Conservation (phyloP, 2,329 filamentous ascomycete genomes). For the Cercospora citrullina region DNA sequence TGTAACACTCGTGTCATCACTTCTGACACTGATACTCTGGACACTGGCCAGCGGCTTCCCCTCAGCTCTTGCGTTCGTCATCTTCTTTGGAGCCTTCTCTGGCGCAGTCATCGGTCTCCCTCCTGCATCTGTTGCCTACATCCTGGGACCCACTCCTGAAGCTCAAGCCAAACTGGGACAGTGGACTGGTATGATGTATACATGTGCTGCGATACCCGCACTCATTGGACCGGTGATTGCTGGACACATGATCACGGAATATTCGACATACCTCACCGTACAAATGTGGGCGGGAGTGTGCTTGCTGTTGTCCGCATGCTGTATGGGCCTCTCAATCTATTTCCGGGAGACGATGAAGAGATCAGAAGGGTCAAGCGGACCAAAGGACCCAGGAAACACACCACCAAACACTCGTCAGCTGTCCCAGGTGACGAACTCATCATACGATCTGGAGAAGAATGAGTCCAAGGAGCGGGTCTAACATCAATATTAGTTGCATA, state of each 20-base stretch:
- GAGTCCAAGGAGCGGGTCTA: not conserved
- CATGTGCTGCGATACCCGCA: slow-evolving; percentile 46
- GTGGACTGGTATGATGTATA: slow-evolving; percentile 57
- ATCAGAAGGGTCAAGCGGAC: not conserved
- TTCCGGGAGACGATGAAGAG: slow-evolving; percentile 18
- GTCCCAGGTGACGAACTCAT: not conserved
- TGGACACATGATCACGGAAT: slow-evolving; percentile 48
- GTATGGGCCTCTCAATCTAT: slow-evolving; percentile 41
- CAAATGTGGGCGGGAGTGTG: slow-evolving; percentile 51
- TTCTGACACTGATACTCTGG: slow-evolving; percentile 50
- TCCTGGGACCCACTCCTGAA: slow-evolving; percentile 40
- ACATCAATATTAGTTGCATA: not conserved
- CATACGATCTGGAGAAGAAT: not conserved
- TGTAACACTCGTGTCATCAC: slow-evolving; percentile 44
- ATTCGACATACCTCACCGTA: slow-evolving; percentile 46
- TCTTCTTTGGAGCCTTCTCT: slow-evolving; percentile 51
- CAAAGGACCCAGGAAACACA: not conserved
- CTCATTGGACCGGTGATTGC: slow-evolving; percentile 51
- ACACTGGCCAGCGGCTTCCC: slow-evolving; percentile 41
- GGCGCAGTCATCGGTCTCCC: slow-evolving; percentile 54
- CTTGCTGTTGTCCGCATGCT: slow-evolving; percentile 44
- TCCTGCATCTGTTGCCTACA: slow-evolving; percentile 51
- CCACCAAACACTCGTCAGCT: not conserved
- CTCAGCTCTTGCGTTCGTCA: slow-evolving; percentile 49
- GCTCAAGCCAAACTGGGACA: slow-evolving; percentile 49